Percentiles rank a stretch among this genome's conserved stretches.
These are phyloP conservation scores for Yamadazyma sp. DNA, from an alignment of 1,139 yeast genomes.

Conservation along the genomic window DNA sequence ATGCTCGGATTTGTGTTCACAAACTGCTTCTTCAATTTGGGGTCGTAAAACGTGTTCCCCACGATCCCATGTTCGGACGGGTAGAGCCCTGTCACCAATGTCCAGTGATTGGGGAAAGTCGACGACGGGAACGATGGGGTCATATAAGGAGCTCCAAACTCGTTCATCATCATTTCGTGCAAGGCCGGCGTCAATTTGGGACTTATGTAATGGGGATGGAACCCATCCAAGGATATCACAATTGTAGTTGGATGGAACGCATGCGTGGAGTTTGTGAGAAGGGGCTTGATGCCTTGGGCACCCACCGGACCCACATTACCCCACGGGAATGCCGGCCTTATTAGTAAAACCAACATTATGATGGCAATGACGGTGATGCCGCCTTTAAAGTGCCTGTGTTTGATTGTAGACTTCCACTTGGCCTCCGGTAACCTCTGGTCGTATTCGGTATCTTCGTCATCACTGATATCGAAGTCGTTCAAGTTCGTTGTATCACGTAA, in stretches of 20 bases:
- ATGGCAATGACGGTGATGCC: conserved; percentile 1
- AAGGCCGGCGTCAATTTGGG: conserved; percentile 66
- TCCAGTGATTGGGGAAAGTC: conserved; percentile 92
- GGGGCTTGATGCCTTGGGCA: not conserved
- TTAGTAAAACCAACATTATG: not conserved
- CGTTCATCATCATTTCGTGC: conserved; percentile 53
- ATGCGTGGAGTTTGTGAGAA: conserved; percentile 66
- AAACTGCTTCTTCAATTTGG: conserved; percentile 54
- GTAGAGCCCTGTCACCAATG: conserved; percentile 78
- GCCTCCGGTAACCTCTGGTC: not conserved
- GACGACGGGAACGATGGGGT: conserved; percentile 84
- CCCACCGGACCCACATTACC: not conserved
- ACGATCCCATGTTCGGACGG: conserved; percentile 88
- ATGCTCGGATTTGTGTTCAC: conserved; percentile 58
- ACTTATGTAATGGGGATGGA: conserved; percentile 87
- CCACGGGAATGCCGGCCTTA: not conserved
- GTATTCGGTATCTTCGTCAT: conserved; percentile 3
- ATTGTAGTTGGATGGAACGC: conserved; percentile 75
- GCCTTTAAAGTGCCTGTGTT: conserved; percentile 2
- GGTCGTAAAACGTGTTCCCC: conserved; percentile 79
- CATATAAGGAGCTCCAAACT: conserved; percentile 80
- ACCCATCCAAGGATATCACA: conserved; percentile 78
- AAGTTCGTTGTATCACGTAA: conserved; percentile 9
- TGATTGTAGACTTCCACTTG: not conserved
- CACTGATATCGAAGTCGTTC: conserved; percentile 7